phyloP scores from a whole-genome alignment of 1,284 basidiomycete species.

The Melampsora medusae region DNA sequence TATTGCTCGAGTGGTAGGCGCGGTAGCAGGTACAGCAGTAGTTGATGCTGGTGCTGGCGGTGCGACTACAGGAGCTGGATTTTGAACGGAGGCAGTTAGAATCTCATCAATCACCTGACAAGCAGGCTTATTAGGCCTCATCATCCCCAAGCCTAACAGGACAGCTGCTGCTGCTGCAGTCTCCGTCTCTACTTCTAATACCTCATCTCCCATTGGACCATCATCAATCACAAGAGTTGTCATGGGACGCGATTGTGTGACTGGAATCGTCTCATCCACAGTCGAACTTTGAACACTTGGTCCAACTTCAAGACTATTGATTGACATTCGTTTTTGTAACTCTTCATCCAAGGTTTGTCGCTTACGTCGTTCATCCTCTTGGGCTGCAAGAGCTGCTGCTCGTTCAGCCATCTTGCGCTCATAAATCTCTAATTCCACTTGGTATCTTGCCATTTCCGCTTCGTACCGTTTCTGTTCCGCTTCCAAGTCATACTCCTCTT shows the following conservation, averaged over 20 bases:
- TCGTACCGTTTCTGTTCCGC: slow-evolving; percentile 19
- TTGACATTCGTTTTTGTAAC: not conserved
- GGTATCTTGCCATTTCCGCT: slow-evolving; percentile 23
- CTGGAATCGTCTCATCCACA: not conserved
- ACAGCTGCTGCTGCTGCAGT: slow-evolving; percentile 30
- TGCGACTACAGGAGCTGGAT: not conserved
- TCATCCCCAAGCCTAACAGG: slow-evolving; percentile 11
- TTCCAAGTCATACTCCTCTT: not conserved
- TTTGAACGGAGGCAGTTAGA: not conserved
- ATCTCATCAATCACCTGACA: not conserved
- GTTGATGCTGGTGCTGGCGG: not conserved
- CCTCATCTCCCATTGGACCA: not conserved
- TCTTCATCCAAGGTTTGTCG: not conserved
- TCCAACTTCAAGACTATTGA: not conserved
- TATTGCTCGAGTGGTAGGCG: not conserved
- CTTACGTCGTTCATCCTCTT: not conserved
- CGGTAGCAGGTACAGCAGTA: not conserved
- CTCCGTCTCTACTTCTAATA: slow-evolving; percentile 9
- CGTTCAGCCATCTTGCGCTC: slow-evolving; percentile 16
- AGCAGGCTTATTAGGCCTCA: not conserved
- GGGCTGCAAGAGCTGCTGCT: not conserved
- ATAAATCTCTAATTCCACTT: slow-evolving; percentile 23
- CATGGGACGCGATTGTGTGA: not conserved
- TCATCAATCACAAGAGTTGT: not conserved
- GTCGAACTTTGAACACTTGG: not conserved